These are phyloP conservation scores for Yamadazyma spencermartinsiae DNA, from an alignment of 1,139 yeast genomes.

Conservation along the genomic window DNA sequence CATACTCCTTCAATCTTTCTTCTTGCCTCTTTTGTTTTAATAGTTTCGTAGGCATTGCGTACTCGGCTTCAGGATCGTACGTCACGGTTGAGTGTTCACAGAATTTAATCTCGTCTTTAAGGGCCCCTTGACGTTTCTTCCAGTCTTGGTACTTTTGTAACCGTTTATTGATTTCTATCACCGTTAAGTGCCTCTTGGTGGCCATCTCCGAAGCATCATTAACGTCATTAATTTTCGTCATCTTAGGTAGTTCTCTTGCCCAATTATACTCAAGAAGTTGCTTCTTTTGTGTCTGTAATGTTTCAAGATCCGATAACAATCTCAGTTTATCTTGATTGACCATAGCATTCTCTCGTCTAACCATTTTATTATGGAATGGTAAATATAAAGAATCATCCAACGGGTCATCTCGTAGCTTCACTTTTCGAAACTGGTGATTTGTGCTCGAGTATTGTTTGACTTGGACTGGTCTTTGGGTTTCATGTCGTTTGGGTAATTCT, in stretches of 20 bases:
- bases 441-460: background rate
- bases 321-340: constrained; percentile 56
- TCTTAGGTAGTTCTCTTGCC: constrained; percentile 49
- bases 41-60: constrained; percentile 18
- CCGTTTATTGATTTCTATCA: constrained; percentile 48
- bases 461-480: background rate
- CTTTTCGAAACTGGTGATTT: constrained; percentile 20
- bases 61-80: constrained; percentile 21
- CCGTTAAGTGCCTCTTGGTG: constrained; percentile 51
- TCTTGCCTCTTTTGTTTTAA: constrained; percentile 21
- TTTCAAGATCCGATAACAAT: constrained; percentile 52
- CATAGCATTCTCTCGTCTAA: constrained; percentile 65
- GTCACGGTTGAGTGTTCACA: constrained; percentile 15
- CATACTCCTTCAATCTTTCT: constrained; percentile 21
- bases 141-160: constrained; percentile 49
- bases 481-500: background rate
- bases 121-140: constrained; percentile 33
- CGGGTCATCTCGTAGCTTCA: constrained; percentile 33
- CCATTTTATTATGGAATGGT: constrained; percentile 61
- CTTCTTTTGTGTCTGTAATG: constrained; percentile 44
- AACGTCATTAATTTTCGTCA: constrained; percentile 54
- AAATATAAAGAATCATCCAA: constrained; percentile 47
- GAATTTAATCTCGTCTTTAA: constrained; percentile 28
- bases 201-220: constrained; percentile 49
- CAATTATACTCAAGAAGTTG: constrained; percentile 56